These are phyloP conservation scores for Larix kaempferi DNA, from an alignment of 75 land plant species.

Conservation along the genomic window DNA sequence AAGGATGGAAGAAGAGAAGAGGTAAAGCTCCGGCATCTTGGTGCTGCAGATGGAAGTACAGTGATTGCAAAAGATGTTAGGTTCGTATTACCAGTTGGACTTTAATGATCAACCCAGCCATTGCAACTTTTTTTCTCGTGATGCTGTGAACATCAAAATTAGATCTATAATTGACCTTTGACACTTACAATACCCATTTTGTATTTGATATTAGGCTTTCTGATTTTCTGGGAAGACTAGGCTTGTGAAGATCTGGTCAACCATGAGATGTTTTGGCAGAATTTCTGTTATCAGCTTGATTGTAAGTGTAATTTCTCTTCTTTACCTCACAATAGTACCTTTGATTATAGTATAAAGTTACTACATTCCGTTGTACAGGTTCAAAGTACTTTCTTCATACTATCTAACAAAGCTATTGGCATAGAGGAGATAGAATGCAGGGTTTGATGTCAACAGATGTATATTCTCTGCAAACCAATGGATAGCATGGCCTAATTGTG, in stretches of 20 bases:
- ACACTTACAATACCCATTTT: constrained; percentile 13
- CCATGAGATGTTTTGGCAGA: too few species aligned
- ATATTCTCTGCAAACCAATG: too few species aligned
- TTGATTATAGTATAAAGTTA: too few species aligned
- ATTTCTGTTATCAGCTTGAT: too few species aligned
- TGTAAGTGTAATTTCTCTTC: too few species aligned
- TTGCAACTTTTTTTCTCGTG: background rate
- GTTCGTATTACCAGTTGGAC: constrained; percentile 21
- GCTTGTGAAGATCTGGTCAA: constrained; percentile 1
- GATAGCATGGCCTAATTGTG: too few species aligned
- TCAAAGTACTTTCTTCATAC: too few species aligned
- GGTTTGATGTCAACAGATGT: too few species aligned
- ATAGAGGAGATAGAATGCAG: too few species aligned
- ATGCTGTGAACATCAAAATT: background rate
- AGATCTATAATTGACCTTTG: constrained; percentile 26
- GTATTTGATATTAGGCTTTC: constrained; percentile 13
- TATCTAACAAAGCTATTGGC: too few species aligned
- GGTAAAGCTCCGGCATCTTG: constrained; percentile 81
- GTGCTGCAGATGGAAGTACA: constrained; percentile 87
- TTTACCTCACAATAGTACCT: too few species aligned
- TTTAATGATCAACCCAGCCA: background rate
- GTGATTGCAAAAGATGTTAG: constrained; percentile 91
- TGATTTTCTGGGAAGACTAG: constrained; percentile 18
- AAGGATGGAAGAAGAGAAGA: constrained; percentile 91
- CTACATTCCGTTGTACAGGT: too few species aligned